Evolutionary conservation across 768 basidiomycete genomes (phyloP), one percentile per base, ranked within the genome.

Genomic region (Russula griseocarnosa): DNA sequence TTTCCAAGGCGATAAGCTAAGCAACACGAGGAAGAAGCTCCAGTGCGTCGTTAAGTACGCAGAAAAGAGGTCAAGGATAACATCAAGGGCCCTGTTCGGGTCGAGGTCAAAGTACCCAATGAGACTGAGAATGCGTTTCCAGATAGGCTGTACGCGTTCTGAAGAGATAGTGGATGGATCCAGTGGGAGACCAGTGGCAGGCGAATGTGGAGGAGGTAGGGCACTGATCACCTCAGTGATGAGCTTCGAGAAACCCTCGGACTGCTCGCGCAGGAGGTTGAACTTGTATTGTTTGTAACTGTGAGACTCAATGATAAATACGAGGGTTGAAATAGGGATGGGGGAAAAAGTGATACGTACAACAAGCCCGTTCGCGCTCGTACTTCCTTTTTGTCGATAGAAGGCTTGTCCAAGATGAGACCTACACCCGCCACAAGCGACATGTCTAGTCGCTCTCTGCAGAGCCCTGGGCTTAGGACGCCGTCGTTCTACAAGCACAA

Each of bases 251-350:
- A 94, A 99, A 9, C 97, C 97, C 77, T 98, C 96, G 0, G 94
- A 94, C 70, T 97, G 92, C 77, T 99, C 97, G 42, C 97, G 88
- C 18, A 98, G 83, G 44, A 99, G 83, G 72, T 98, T 99, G 80
- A 95, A 96, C 76, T 98, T 99, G 77, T 94, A 94, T 75, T 99
- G 96, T 74, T 94, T 94, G 79, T 94, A 96, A 73, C 92, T 95
- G 71, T n/a, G 58, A 20, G 14, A 24, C 5, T 47, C 3, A 14
- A 16, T 3, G n/a, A 50, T 60, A 22, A 34, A 28, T 28, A 36
- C 28, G 26, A 65, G 50, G 26, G 62, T 44, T 57, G 62, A 58
- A 42, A 53, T 10, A 40, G 10, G 44, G 26, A 16, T 3, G n/a
- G 36, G 51, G 20, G 16, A 38, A 28, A 28, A 40, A 30, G 53